A percentile compares a stretch with the other conserved stretches of the same genome.
These are phyloP conservation scores for Pseudogymnoascus sp. DNA, from an alignment of 2,329 filamentous ascomycete species.

Conservation along the genomic window DNA sequence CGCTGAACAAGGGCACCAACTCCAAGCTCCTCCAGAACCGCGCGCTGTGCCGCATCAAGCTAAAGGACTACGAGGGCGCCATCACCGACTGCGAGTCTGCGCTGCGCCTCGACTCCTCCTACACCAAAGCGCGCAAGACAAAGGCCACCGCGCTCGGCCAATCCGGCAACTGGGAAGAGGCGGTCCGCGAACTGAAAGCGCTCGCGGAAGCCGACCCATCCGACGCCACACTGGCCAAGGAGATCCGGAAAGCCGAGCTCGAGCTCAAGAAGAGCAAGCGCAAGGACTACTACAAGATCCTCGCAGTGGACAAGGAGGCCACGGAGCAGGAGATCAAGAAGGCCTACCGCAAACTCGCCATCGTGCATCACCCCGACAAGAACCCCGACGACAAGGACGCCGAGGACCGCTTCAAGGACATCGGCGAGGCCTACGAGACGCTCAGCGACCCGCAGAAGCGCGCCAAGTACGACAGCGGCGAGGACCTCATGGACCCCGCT, in stretches of 20 bases:
- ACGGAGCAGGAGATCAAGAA: slow-evolving; percentile 84
- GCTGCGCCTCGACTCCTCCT: slow-evolving; percentile 71
- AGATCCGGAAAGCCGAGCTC: slow-evolving; percentile 82
- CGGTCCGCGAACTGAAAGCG: slow-evolving; percentile 79
- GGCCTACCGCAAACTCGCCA: slow-evolving; percentile 90
- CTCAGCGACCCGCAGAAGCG: slow-evolving; percentile 88
- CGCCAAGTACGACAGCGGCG: slow-evolving; percentile 82
- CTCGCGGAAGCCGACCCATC: slow-evolving; percentile 75
- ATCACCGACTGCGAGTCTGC: slow-evolving; percentile 82
- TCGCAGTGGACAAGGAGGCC: slow-evolving; percentile 79
- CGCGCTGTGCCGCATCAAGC: slow-evolving; percentile 72
- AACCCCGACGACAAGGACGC: slow-evolving; percentile 80
- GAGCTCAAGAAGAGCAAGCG: slow-evolving; percentile 96
- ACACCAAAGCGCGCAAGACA: slow-evolving; percentile 86
- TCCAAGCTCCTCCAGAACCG: slow-evolving; percentile 92
- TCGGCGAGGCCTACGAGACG: slow-evolving; percentile 93
- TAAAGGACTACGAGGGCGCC: slow-evolving; percentile 76
- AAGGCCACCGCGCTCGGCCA: slow-evolving; percentile 84
- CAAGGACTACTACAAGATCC: slow-evolving; percentile 98
- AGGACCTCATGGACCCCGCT: slow-evolving; percentile 78
- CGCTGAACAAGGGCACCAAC: slow-evolving; percentile 83
- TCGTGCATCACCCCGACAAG: slow-evolving; percentile 95
- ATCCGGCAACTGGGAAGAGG: slow-evolving; percentile 85
- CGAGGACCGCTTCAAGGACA: slow-evolving; percentile 92
- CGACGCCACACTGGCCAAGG: slow-evolving; percentile 72